These are phyloP conservation scores for Bretschneidera sinensis DNA, from an alignment of 345 rosid genomes.

Conservation along the genomic window DNA sequence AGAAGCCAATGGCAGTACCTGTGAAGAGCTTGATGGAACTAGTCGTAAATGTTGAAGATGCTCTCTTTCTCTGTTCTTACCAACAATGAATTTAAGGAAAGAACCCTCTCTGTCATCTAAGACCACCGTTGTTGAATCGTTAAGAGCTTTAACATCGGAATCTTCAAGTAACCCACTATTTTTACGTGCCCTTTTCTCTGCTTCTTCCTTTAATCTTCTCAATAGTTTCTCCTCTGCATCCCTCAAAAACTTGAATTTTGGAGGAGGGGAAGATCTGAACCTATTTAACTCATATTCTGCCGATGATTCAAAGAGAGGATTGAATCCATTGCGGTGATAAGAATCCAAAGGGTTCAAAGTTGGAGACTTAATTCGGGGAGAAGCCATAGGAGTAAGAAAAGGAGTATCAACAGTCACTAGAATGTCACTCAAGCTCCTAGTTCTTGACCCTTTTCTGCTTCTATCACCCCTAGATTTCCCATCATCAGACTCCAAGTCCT, in stretches of 20 bases:
- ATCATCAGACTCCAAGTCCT: slow-evolving; percentile 92
- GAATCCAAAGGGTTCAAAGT: slow-evolving; percentile 36
- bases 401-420: slow-evolving; percentile 44
- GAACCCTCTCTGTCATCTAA: slow-evolving; percentile 36
- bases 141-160: slow-evolving; percentile 20
- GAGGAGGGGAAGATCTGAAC: slow-evolving; percentile 76
- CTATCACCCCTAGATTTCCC: slow-evolving; percentile 56
- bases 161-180: slow-evolving; percentile 23
- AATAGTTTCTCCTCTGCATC: slow-evolving; percentile 86
- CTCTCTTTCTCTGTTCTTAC: slow-evolving; percentile 34
- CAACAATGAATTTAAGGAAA: slow-evolving; percentile 50
- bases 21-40: slow-evolving; percentile 39
- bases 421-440: slow-evolving; percentile 68
- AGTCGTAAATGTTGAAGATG: slow-evolving; percentile 33
- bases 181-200: slow-evolving; percentile 30
- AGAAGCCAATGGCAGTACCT: slow-evolving; percentile 65
- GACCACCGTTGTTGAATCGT: slow-evolving; percentile 6
- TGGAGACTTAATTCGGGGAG: slow-evolving; percentile 55
- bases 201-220: slow-evolving; percentile 56
- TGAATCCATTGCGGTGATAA: slow-evolving; percentile 56
- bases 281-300: slow-evolving; percentile 48
- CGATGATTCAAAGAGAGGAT: slow-evolving; percentile 80
- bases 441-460: slow-evolving; percentile 61
- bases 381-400: slow-evolving; percentile 58
- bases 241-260: slow-evolving; percentile 89